Evolutionary conservation across 2,329 filamentous ascomycete species (phyloP), one percentile per base, ranked within the genome.

Genomic region (Tolypocladium paradoxum): DNA sequence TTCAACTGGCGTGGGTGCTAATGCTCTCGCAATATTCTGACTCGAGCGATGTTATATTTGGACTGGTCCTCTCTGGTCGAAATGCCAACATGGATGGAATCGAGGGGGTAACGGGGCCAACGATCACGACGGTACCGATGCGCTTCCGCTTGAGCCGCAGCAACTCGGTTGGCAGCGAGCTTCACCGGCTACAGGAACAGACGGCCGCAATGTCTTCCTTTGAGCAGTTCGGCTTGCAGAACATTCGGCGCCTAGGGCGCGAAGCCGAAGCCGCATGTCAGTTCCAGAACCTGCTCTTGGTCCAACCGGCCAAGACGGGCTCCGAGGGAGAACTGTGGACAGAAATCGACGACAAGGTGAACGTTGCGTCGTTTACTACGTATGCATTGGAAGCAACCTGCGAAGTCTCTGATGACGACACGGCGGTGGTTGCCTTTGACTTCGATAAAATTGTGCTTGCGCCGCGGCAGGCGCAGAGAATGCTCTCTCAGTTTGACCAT

Each of bases 201-300:
- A 47, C 31, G 8, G 50, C 48, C 3, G 4, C 37, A 9, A 48
- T 48, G 16, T 16, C 50, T 3, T 4, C 31, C 1, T 61, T 56
- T 60, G 78, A 86, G 61, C 81, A 87, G 60, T 70, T 77, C 38
- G 79, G 79, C 12, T 65, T 82, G 37, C 78, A 81, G 33, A 58
- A 79, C 54, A 81, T 82, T 52, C 76, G 79, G 11, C 71, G 73
- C 20, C 63, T 82, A 11, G 78, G 75, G 57, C 65, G 71, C 1
- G 76, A 80, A 52, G 71, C 74, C 4, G 68, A 73, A n/a, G 68
- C 76, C 54, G 77, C 78, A 3, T 80, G 76, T 58, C 73, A 76
- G 52, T 71, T 79, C 49, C 73, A 74, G 14, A 79, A 40, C 16
- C 22, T 55, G 11, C 34, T 55, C 2, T 34, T 55, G 16, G 40